Conservation (phyloP, 768 basidiomycete species). For the Tylopilus plumbeoviolaceoides region DNA sequence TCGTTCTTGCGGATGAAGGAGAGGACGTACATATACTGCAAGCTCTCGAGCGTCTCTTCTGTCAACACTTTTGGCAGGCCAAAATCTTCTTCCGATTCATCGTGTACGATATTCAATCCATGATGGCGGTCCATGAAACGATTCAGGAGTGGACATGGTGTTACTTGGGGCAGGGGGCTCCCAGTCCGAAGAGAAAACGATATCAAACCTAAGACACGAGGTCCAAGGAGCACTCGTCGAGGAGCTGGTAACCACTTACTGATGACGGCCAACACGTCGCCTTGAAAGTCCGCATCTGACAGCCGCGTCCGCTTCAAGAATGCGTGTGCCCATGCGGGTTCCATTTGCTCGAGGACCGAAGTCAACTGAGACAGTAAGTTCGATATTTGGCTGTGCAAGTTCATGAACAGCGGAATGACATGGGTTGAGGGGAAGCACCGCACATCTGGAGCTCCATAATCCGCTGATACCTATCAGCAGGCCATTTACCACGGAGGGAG, state of each 20-base stretch:
- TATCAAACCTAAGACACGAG: slow-evolving; percentile 55
- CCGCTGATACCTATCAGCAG: slow-evolving; percentile 68
- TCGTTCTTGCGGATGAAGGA: too few relatives aligned
- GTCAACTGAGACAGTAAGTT: slow-evolving; percentile 69
- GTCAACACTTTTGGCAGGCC: slow-evolving; percentile 70
- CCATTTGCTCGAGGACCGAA: slow-evolving; percentile 67
- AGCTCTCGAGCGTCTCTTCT: slow-evolving; percentile 66
- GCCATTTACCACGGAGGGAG: slow-evolving; percentile 79
- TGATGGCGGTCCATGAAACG: slow-evolving; percentile 47
- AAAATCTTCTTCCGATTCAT: slow-evolving; percentile 70
- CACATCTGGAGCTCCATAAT: slow-evolving; percentile 68
- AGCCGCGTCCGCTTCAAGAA: slow-evolving; percentile 73
- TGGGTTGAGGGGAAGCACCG: slow-evolving; percentile 14
- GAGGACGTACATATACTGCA: slow-evolving; percentile 68
- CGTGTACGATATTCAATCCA: slow-evolving; percentile 65
- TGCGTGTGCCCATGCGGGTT: slow-evolving; percentile 74
- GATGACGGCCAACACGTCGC: slow-evolving; percentile 79
- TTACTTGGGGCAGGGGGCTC: slow-evolving; percentile 77
- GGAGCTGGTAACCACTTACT: slow-evolving; percentile 38
- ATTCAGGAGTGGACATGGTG: slow-evolving; percentile 63
- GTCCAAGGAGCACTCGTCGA: not conserved
- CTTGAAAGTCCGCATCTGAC: slow-evolving; percentile 76
- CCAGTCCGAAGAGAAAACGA: slow-evolving; percentile 73
- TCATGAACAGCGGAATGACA: not conserved
- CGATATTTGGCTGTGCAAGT: slow-evolving; percentile 52